Conservation (phyloP, 805 yeast species). For the Candida pseudoglaebosa region DNA sequence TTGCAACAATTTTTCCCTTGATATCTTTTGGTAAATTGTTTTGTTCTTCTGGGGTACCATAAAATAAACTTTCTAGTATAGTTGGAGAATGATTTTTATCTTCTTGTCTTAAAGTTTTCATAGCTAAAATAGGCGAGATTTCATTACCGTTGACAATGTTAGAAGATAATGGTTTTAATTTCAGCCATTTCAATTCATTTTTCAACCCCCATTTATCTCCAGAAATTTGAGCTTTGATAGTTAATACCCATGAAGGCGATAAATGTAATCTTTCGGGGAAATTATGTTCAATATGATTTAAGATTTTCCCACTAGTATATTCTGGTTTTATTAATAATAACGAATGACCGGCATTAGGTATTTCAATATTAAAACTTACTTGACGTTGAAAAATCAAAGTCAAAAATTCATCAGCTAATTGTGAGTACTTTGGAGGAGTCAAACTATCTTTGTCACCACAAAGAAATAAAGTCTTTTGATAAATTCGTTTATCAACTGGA, state of each 20-base stretch:
- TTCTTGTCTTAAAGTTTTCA: constrained; percentile 70
- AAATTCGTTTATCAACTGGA: constrained; percentile 24
- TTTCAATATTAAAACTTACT: constrained; percentile 30
- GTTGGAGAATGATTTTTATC: constrained; percentile 60
- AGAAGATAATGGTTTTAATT: constrained; percentile 47
- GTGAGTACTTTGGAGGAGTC: constrained; percentile 44
- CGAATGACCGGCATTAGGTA: constrained; percentile 61
- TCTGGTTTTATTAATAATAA: constrained; percentile 62
- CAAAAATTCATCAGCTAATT: constrained; percentile 25
- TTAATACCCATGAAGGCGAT: constrained; percentile 68
- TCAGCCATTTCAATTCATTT: constrained; percentile 69
- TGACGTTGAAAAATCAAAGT: constrained; percentile 18
- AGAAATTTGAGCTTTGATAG: constrained; percentile 55
- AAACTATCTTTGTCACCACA: constrained; percentile 57
- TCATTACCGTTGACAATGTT: constrained; percentile 32
- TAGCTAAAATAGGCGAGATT: constrained; percentile 53
- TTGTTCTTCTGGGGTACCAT: constrained; percentile 14
- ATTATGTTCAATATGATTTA: constrained; percentile 50
- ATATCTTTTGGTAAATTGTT: constrained; percentile 9
- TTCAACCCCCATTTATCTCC: constrained; percentile 79
- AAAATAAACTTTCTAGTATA: constrained; percentile 44
- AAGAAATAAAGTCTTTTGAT: constrained; percentile 49
- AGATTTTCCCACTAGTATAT: constrained; percentile 54
- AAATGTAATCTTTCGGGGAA: constrained; percentile 49
- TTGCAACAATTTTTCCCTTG: constrained; percentile 44